Conservation (phyloP, 345 rosid species). For the Citrus australasica region DNA sequence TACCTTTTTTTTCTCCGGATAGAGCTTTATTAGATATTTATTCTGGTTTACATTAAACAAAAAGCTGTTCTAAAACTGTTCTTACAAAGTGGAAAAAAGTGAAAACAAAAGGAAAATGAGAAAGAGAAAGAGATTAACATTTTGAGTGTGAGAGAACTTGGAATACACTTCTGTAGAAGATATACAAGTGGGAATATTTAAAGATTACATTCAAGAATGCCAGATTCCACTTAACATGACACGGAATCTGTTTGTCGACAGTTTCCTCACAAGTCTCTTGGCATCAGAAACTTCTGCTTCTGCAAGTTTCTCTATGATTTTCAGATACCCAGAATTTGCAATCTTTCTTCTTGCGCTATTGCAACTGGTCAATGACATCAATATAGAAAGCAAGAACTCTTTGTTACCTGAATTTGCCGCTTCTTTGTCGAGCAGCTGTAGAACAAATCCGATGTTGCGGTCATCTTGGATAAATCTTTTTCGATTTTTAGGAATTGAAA, state of each 20-base stretch:
- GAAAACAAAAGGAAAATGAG: conserved; percentile 19
- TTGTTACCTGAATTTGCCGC: conserved; percentile 56
- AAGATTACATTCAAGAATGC: conserved; percentile 44
- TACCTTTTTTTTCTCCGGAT: background rate
- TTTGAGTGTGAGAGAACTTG: conserved; percentile 15
- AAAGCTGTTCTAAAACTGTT: conserved; percentile 31
- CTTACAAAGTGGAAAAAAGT: conserved; percentile 4
- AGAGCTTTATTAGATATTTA: conserved; percentile 16
- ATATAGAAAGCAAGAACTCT: conserved; percentile 58
- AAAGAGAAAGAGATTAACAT: background rate
- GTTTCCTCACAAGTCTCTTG: conserved; percentile 73
- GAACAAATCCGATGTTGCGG: conserved; percentile 49
- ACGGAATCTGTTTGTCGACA: conserved; percentile 68
- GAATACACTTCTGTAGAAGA: conserved; percentile 31
- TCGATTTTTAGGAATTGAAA: conserved; percentile 59
- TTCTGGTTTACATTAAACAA: conserved; percentile 33
- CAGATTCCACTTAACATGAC: conserved; percentile 74
- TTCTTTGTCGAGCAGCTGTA: conserved; percentile 59
- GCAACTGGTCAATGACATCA: conserved; percentile 69
- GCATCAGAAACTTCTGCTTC: conserved; percentile 80
- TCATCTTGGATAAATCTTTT: conserved; percentile 75
- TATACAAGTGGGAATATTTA: conserved; percentile 38
- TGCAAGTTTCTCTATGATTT: conserved; percentile 82
- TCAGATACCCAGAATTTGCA: conserved; percentile 65
- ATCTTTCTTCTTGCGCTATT: conserved; percentile 77